Base-by-base conservation (phyloP, 768 basidiomycete genomes). In the Boletus pseudo-olivaceus region DNA sequence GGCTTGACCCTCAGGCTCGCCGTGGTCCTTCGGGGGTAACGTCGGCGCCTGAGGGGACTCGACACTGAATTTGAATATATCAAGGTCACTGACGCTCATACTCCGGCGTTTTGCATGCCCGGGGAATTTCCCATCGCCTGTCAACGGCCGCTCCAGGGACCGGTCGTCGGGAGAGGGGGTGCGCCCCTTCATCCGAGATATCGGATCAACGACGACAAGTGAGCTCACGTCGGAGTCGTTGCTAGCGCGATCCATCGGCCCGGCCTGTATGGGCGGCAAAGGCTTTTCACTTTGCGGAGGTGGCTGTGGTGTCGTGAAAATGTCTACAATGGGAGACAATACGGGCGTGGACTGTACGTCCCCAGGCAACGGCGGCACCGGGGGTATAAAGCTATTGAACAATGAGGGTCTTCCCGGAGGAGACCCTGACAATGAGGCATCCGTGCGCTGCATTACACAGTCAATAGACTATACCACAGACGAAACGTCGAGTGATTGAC, bases 31-130 rank as follows among this genome's bases (percentile, higher is more conserved):
- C 46, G 75, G 66, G 38, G 72, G 59, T 26, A 77, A 74, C 7
- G 73, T 69, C 45, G 73, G 71, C 15, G 70, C 57, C 7, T 76
- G 62, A 34, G 76, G 67, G 20, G 75, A 60, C 43, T 74, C 65
- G 2, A 72, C 51, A 54, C 74, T 67, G 3, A 72, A 66, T 57
- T 77, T 78, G 66, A 81, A 78, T 46, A 80, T 60, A 37, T 87
- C 87, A 7, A 78, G 77, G 63, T 87, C 82, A 47, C 85, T 80
- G 48, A 87, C 81, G 59, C 88, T 90, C 80, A 85, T 81, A 64
- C 87, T 90, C 55, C 88, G 75, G 60, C 86, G 80, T 60, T 86
- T 84, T 57, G 67, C 67, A 44, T 70, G 47, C 60, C 68, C 63
- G 32, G 68, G 52, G 30, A 64, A 52, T 60, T 66, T 71, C 42